Conservation (phyloP, 371 early-diverging fungal genomes). For the Cokeromyces recurvatus region DNA sequence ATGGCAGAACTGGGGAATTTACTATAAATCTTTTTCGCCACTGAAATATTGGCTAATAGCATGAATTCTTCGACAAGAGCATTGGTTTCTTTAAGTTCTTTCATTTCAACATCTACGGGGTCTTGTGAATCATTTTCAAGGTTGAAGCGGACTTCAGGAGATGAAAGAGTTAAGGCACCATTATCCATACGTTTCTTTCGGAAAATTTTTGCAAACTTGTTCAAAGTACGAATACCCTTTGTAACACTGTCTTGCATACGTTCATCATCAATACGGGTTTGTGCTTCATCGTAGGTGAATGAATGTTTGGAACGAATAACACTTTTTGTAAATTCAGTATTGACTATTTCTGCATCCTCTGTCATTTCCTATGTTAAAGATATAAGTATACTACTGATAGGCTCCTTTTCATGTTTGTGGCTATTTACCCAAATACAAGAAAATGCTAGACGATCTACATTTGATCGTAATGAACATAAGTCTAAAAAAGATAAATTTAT, state of each 20-base stretch:
- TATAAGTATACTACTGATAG: too few species aligned
- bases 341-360: conserved; percentile 70
- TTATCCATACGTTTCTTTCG: conserved; percentile 67
- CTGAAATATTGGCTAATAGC: conserved; percentile 98
- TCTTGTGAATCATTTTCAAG: conserved; percentile 87
- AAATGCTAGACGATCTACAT: conserved; percentile 91
- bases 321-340: conserved; percentile 76
- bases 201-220: conserved; percentile 85
- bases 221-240: conserved; percentile 75
- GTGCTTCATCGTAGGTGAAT: conserved; percentile 98
- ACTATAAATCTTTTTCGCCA: conserved; percentile 89
- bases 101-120: conserved; percentile 83
- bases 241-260: conserved; percentile 82
- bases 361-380: conserved; percentile 60
- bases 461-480: conserved; percentile 86
- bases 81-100: conserved; percentile 93
- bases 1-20: conserved; percentile 91
- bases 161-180: conserved; percentile 83
- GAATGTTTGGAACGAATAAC: conserved; percentile 93
- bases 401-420: too few species aligned
- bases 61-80: conserved; percentile 99
- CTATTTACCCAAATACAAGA: conserved; percentile 63
- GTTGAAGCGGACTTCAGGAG: conserved; percentile 85
- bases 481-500: conserved; percentile 46
- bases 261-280: conserved; percentile 86